Evolutionary conservation across 352 stramenopile species (phyloP), one percentile per base, ranked within the genome.

Genomic region (Phytopythium montanum): DNA sequence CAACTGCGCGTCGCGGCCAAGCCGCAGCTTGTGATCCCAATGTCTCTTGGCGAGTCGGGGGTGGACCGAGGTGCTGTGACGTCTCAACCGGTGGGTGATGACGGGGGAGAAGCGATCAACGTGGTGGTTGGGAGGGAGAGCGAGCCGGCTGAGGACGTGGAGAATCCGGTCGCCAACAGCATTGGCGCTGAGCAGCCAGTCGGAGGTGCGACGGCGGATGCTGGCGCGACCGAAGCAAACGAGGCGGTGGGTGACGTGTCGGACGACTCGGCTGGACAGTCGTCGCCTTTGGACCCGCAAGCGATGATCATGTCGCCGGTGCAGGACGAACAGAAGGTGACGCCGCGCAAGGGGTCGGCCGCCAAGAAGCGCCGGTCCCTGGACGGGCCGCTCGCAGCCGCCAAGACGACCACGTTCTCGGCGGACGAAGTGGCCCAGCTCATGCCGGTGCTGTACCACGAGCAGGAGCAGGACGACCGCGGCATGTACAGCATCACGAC

Each of bases 391-490:
- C 77, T 86, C 56, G 64, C 59, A 18, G 54, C 62, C 14, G 46
- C 45, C 41, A 68, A 72, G n/a, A 61, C 45, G 56, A 50, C 21
- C 12, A 64, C 69, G 38, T 51, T 66, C 9, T 63, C 78, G 28
- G 76, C 72, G 18, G 29, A 68, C 28, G 70, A 72, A 46, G 72
- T 86, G 10, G 49, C 19, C 10, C 49, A 55, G 56, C 64, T 92
- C 31, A 79, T 92, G 39, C 65, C 69, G 29, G 60, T 76, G 42
- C 70, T 90, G 16, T 92, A 88, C 31, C 60, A 86, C 56, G 80
- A 92, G 49, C 79, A 90, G 62, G 85, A 94, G 42, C 53, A 85
- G 33, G 85, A 92, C 56, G 85, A 92, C 62, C 82, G 85, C 26
- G 69, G 76, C 12, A 88, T 94, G 81, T 94, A 92, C 54, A 77